Percentiles rank a stretch among this genome's conserved stretches.
phyloP scores from a whole-genome alignment of 116 monocot species.

The Thalassia testudinum region DNA sequence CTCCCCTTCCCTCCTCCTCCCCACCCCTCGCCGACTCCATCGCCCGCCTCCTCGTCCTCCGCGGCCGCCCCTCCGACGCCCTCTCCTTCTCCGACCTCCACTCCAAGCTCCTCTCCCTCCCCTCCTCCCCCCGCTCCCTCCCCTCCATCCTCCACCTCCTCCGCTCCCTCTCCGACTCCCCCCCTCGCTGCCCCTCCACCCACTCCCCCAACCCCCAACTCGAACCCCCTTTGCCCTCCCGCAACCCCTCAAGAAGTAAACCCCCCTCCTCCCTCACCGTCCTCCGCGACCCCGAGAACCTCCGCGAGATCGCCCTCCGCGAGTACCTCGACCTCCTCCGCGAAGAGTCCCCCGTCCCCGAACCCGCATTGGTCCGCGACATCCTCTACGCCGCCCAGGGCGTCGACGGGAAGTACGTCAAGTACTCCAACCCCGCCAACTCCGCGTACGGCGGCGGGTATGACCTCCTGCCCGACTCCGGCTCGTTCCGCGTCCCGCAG shows the following conservation, averaged over 20 bases:
- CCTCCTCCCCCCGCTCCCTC: constrained; percentile 18
- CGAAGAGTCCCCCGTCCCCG: constrained; percentile 54
- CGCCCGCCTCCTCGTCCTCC: constrained; percentile 57
- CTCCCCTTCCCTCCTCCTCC: constrained; percentile 44
- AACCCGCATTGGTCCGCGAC: constrained; percentile 60
- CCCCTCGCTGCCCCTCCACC: background rate
- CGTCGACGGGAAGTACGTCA: constrained; percentile 68
- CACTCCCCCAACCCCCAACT: background rate
- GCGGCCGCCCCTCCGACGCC: constrained; percentile 49
- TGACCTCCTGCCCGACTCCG: constrained; percentile 29
- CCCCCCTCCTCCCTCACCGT: constrained; percentile 19
- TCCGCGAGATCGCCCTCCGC: constrained; percentile 68
- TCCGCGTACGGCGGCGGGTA: constrained; percentile 38
- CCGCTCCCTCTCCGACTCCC: constrained; percentile 41
- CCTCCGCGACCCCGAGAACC: constrained; percentile 74
- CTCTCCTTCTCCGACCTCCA: constrained; percentile 70
- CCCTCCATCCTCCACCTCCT: constrained; percentile 73
- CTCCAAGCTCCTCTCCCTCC: constrained; percentile 34
- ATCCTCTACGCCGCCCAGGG: constrained; percentile 75
- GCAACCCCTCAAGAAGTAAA: constrained; percentile 5
- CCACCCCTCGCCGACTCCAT: constrained; percentile 62
- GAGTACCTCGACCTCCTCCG: constrained; percentile 59
- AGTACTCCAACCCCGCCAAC: constrained; percentile 6
- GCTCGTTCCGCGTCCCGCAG: constrained; percentile 37
- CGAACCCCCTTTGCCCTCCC: constrained; percentile 1